Evolutionary conservation across 1,139 yeast genomes (phyloP).

Genomic region (Zygosaccharomyces pseudobailii): DNA sequence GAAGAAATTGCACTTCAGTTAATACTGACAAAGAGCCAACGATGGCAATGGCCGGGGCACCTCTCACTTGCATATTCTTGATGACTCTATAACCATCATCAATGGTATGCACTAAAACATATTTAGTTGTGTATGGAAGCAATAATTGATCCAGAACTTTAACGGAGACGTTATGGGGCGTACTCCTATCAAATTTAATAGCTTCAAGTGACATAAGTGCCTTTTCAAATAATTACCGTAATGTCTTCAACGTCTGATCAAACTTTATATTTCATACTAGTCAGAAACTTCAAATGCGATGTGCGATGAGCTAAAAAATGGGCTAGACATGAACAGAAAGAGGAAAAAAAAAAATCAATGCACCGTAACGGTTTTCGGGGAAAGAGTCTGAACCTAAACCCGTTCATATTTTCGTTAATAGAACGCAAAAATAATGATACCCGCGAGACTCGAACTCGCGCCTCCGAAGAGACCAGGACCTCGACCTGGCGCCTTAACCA

Average conservation of each 20-base stretch:
- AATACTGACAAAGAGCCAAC: slow-evolving; percentile 87
- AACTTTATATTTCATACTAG: too few relatives aligned
- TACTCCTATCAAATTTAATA: slow-evolving; percentile 54
- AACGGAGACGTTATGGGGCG: slow-evolving; percentile 38
- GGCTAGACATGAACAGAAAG: neutral
- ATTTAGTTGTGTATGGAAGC: slow-evolving; percentile 74
- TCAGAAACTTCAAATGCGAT: too few relatives aligned
- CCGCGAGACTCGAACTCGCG: slow-evolving; percentile 66
- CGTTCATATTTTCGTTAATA: neutral
- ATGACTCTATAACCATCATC: slow-evolving; percentile 79
- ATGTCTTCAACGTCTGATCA: neutral
- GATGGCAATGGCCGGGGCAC: slow-evolving; percentile 97
- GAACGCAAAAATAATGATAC: slow-evolving; percentile 41
- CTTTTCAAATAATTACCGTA: neutral
- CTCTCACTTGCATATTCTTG: slow-evolving; percentile 88
- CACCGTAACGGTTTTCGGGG: too few relatives aligned
- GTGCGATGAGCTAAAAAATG: neutral
- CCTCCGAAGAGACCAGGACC: slow-evolving; percentile 66
- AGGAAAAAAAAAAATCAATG: neutral
- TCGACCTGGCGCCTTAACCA: slow-evolving; percentile 63
- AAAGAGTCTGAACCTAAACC: too few relatives aligned
- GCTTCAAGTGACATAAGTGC: slow-evolving; percentile 49
- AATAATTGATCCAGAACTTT: slow-evolving; percentile 73
- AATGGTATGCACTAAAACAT: slow-evolving; percentile 53
- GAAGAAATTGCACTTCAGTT: slow-evolving; percentile 49